These are phyloP conservation scores for Ceratocystis variospora DNA, from an alignment of 2,329 filamentous ascomycete species.

Conservation along the genomic window DNA sequence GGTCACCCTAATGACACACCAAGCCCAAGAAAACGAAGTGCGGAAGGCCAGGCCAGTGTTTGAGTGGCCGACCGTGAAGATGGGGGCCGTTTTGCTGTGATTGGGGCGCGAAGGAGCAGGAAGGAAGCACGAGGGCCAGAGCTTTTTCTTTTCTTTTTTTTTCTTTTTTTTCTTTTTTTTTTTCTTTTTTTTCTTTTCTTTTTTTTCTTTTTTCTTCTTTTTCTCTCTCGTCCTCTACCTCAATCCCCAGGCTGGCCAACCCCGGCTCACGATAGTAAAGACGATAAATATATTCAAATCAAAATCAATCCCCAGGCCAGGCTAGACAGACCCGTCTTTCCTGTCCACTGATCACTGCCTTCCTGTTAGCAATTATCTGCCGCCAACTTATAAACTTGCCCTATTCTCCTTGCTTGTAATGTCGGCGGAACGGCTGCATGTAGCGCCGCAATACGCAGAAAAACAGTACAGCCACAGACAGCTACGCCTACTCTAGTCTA, in stretches of 20 bases:
- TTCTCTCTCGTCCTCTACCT: not conserved
- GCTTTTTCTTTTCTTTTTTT: not conserved
- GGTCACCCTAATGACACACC: not conserved
- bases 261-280: too few species aligned
- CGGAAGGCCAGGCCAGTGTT: too few species aligned
- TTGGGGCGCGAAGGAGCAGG: not conserved
- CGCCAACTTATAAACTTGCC: too few species aligned
- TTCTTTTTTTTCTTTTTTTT: too few species aligned
- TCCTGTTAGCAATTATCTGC: too few species aligned
- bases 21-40: not conserved
- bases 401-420: not conserved
- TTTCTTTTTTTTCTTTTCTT: too few species aligned
- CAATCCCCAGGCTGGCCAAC: not conserved
- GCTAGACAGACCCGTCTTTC: not conserved
- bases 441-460: not conserved
- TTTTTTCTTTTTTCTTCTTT: too few species aligned
- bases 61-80: too few species aligned
- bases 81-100: not conserved
- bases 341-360: not conserved
- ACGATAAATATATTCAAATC: too few species aligned
- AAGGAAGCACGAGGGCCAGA: not conserved
- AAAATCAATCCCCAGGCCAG: not conserved
- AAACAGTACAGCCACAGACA: not conserved
- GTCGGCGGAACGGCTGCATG: not conserved
- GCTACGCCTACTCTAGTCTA: not conserved